These are phyloP conservation scores for Hypericum perforatum DNA, from an alignment of 345 rosid genomes.

Conservation along the genomic window DNA sequence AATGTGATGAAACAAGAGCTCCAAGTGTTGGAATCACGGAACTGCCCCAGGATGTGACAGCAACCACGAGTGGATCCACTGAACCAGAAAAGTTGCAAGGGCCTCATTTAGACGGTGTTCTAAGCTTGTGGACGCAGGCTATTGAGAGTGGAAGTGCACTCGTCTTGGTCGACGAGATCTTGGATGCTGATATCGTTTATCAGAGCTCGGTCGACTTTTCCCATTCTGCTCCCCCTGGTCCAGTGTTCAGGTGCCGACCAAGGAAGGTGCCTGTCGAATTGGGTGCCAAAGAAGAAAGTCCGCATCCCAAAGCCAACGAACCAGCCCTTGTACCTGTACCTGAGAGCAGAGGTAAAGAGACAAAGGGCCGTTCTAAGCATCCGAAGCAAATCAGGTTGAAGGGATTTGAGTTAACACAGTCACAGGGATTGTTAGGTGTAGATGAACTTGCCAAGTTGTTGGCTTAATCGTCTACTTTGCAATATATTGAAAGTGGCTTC, in stretches of 20 bases:
- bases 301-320: conserved; percentile 20
- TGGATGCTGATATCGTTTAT: conserved; percentile 55
- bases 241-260: conserved; percentile 35
- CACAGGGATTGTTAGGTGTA: conserved; percentile 53
- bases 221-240: conserved; percentile 47
- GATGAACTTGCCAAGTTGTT: conserved; percentile 89
- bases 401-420: conserved; percentile 19
- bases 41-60: conserved; percentile 17
- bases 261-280: conserved; percentile 27
- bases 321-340: conserved; percentile 15
- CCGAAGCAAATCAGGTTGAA: conserved; percentile 19
- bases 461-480: conserved; percentile 21
- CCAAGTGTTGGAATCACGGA: conserved; percentile 8
- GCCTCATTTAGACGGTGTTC: conserved; percentile 30
- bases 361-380: conserved; percentile 11
- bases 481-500: too few relatives aligned
- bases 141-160: conserved; percentile 61
- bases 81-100: conserved; percentile 9
- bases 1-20: conserved; percentile 4
- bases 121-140: conserved; percentile 52
- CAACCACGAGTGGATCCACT: conserved; percentile 16
- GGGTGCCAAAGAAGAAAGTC: conserved; percentile 26
- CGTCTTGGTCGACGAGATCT: conserved; percentile 31
- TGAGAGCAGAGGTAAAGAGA: conserved; percentile 13
- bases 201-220: conserved; percentile 50